Evolutionary conservation across 1,139 yeast species (phyloP).

Genomic region (Pichia sp.): DNA sequence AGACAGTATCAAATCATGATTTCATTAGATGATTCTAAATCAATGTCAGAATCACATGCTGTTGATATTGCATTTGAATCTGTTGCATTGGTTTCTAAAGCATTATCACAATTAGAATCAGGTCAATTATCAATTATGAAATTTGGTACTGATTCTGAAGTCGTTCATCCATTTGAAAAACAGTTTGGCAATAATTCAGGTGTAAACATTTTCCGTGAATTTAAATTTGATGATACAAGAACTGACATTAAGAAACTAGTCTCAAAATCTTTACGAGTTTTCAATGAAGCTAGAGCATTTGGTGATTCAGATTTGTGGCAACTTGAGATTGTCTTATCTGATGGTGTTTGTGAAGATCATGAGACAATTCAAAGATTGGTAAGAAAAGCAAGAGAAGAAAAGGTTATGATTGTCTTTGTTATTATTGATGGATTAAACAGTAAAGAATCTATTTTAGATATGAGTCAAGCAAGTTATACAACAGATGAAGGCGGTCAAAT

Average conservation of each 20-base stretch:
- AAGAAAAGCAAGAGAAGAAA: constrained; percentile 85
- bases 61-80: constrained; percentile 91
- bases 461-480: constrained; percentile 84
- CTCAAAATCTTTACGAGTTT: constrained; percentile 63
- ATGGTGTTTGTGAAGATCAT: constrained; percentile 96
- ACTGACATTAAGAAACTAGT: constrained; percentile 81
- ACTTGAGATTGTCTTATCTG: constrained; percentile 84
- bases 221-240: constrained; percentile 81
- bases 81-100: constrained; percentile 89
- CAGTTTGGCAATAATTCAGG: constrained; percentile 85
- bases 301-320: constrained; percentile 77
- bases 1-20: constrained; percentile 97
- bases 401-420: constrained; percentile 92
- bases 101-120: constrained; percentile 87
- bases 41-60: constrained; percentile 91
- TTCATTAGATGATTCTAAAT: constrained; percentile 94
- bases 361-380: constrained; percentile 75
- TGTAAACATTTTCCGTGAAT: constrained; percentile 77
- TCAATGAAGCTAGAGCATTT: constrained; percentile 57
- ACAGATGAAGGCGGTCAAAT: constrained; percentile 66
- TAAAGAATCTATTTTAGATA: constrained; percentile 83
- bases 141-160: constrained; percentile 79
- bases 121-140: constrained; percentile 89
- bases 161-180: constrained; percentile 85
- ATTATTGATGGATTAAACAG: constrained; percentile 85